Conservation (phyloP, 108 stramenopile species). For the Skeletonema potamos region DNA sequence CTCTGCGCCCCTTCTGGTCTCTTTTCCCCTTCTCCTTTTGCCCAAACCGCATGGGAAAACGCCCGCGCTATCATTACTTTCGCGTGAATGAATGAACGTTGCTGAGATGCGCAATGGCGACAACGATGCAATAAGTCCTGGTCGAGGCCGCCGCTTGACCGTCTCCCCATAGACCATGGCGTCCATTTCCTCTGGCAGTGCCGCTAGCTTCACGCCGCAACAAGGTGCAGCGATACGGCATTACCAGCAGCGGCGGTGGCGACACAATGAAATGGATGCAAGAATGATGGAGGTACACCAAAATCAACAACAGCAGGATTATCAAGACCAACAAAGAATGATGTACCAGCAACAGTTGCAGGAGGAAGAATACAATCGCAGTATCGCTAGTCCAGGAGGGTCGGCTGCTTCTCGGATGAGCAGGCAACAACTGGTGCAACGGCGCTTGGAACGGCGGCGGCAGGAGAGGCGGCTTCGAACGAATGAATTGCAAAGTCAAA, state of each 20-base stretch:
- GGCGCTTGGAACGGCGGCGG: neutral
- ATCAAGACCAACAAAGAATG: neutral
- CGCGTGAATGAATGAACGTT: no score
- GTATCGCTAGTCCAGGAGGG: neutral
- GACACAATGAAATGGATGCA: slow-evolving; percentile 2
- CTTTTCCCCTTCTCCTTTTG: no score
- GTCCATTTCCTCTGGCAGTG: neutral
- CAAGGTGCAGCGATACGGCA: neutral
- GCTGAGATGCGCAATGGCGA: neutral
- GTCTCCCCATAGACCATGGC: neutral
- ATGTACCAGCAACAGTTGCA: neutral
- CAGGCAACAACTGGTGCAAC: neutral
- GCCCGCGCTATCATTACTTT: no score
- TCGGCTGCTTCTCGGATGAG: neutral
- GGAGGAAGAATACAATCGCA: neutral
- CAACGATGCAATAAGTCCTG: neutral
- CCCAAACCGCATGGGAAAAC: no score
- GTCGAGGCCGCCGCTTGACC: no score
- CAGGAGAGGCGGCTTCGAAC: neutral
- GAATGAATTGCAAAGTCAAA: neutral
- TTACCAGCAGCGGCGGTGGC: slow-evolving; percentile 1
- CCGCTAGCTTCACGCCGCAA: neutral
- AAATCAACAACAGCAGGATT: neutral
- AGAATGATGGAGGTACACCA: slow-evolving; percentile 1
- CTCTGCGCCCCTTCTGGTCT: no score